Conservation (phyloP, 805 yeast species). For the Wickerhamiella vanderwaltii region DNA sequence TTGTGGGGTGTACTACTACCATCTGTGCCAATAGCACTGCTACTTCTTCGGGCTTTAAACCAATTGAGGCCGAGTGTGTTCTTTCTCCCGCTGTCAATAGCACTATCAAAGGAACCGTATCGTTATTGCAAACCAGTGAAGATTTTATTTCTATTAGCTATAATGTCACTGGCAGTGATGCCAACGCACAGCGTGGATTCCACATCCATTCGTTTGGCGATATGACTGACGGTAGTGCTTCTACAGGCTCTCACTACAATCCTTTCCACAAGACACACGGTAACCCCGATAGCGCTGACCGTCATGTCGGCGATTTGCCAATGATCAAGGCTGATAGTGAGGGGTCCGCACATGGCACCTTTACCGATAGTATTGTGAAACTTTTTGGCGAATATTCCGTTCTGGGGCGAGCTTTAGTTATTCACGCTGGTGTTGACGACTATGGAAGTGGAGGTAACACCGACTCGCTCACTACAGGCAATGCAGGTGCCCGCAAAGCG, state of each 20-base stretch:
- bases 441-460: slow-evolving; percentile 83
- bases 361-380: slow-evolving; percentile 53
- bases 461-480: slow-evolving; percentile 83
- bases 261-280: slow-evolving; percentile 55
- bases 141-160: slow-evolving; percentile 22
- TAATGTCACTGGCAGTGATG: slow-evolving; percentile 20
- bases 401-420: slow-evolving; percentile 79
- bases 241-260: slow-evolving; percentile 97
- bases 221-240: slow-evolving; percentile 57
- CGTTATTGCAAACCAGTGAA: slow-evolving; percentile 1
- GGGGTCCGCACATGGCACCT: slow-evolving; percentile 72
- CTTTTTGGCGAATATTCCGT: slow-evolving; percentile 63
- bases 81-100: slow-evolving; percentile 4
- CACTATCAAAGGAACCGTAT: slow-evolving; percentile 3
- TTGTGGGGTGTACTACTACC: slow-evolving; percentile 5
- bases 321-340: slow-evolving; percentile 60
- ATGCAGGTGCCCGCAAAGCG: slow-evolving; percentile 91
- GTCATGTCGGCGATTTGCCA: slow-evolving; percentile 78
- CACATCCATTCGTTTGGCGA: slow-evolving; percentile 9
- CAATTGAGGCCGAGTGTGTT: slow-evolving; percentile 7
- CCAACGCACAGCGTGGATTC: slow-evolving; percentile 10
- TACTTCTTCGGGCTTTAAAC: neutral
- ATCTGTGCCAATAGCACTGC: neutral
- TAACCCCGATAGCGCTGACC: slow-evolving; percentile 22
- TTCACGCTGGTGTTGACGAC: slow-evolving; percentile 80